Evolutionary conservation across 106 monocot species (phyloP).

Genomic region (Triglochin maritima): DNA sequence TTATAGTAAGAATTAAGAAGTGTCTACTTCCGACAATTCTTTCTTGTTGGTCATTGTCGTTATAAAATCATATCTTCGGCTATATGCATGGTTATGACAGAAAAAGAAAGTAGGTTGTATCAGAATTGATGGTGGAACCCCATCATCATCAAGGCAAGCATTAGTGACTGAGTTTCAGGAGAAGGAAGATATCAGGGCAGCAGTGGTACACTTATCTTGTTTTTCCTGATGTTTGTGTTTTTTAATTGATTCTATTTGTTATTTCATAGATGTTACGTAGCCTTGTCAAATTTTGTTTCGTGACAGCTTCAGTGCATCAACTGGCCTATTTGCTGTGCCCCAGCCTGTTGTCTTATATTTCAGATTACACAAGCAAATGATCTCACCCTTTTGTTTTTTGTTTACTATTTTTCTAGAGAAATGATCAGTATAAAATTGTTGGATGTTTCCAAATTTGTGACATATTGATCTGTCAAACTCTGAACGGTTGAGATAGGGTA

Average conservation of each 20-base stretch:
- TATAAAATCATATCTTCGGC: neutral
- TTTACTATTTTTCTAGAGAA: too few relatives aligned
- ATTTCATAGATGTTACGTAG: neutral
- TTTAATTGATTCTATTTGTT: neutral
- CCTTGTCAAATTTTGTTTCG: neutral
- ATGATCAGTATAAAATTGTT: too few relatives aligned
- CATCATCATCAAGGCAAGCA: constrained; percentile 62
- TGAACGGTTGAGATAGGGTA: too few relatives aligned
- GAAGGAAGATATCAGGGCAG: constrained; percentile 65
- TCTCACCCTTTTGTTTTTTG: too few relatives aligned
- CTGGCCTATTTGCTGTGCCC: too few relatives aligned
- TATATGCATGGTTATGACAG: constrained; percentile 19
- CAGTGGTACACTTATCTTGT: constrained; percentile 43
- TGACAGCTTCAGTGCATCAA: too few relatives aligned
- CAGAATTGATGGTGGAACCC: constrained; percentile 88
- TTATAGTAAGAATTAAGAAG: constrained; percentile 64
- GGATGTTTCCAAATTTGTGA: too few relatives aligned
- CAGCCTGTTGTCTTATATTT: too few relatives aligned
- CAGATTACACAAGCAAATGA: too few relatives aligned
- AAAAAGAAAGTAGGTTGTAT: constrained; percentile 93
- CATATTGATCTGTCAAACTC: too few relatives aligned
- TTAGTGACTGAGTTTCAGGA: constrained; percentile 86
- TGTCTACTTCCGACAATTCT: constrained; percentile 1
- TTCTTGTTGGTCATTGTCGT: neutral
- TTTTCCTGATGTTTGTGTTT: neutral